A percentile compares a stretch with the other conserved stretches of the same genome.
Conservation (phyloP, 495 filamentous ascomycete genomes). For the Bathelium albidoporum region DNA sequence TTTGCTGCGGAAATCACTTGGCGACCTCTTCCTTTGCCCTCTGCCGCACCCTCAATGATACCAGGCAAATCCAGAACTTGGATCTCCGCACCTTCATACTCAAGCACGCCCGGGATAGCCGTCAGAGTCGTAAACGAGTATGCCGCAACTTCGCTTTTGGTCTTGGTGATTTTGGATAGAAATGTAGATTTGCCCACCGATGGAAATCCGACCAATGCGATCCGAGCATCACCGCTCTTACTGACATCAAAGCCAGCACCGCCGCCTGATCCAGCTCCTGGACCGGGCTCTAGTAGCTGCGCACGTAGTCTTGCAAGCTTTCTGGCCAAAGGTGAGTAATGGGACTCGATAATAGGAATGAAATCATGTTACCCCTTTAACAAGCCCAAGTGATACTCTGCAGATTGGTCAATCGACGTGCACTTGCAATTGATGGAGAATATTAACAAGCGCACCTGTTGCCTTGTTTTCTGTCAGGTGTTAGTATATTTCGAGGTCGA, state of each 20-base stretch:
- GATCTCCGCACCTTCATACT: constrained; percentile 97
- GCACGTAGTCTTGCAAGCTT: constrained; percentile 94
- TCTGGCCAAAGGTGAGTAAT: constrained; percentile 35
- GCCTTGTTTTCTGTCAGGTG: constrained; percentile 82
- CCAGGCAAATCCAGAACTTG: constrained; percentile 96
- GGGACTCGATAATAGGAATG: neutral
- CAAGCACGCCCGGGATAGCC: constrained; percentile 93
- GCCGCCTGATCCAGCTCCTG: constrained; percentile 58
- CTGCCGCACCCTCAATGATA: constrained; percentile 95
- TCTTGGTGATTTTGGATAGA: constrained; percentile 97
- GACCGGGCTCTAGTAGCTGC: constrained; percentile 85
- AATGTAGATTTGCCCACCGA: constrained; percentile 99
- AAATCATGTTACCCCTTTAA: constrained; percentile 65
- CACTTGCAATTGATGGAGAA: neutral
- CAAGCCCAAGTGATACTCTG: constrained; percentile 96
- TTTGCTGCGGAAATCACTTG: constrained; percentile 99
- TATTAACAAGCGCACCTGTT: constrained; percentile 55
- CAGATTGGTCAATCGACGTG: constrained; percentile 20
- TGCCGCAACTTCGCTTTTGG: constrained; percentile 88
- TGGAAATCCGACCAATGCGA: constrained; percentile 94
- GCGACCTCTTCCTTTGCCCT: constrained; percentile 90
- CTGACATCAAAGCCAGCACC: constrained; percentile 91
- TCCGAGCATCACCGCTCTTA: constrained; percentile 93
- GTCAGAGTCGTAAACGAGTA: constrained; percentile 98
- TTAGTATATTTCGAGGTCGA: constrained; percentile 18